Evolutionary conservation across 2,329 filamentous ascomycete genomes (phyloP), one percentile per base, ranked within the genome.

Genomic region (Pseudogymnoascus sp.): DNA sequence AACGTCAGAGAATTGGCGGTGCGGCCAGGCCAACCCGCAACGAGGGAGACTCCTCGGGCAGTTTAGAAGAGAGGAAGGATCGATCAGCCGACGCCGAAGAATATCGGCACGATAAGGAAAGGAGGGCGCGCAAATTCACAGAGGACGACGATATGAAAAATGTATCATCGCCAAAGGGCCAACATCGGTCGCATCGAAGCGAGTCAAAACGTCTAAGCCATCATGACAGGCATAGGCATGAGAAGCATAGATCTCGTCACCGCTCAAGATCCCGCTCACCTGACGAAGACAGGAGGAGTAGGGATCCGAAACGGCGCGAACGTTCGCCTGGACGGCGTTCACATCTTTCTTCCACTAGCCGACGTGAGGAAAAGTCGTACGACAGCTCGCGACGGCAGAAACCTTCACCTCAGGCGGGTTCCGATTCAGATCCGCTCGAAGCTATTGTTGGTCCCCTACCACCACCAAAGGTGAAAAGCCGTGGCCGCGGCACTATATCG

Each of bases 391-490:
- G 50, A 10, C 29, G 50, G 50, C 50, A 29, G 10, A 56, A 33
- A 21, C 26, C 29, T 33, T 56, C 59, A 9, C 33, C 61, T 29
- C 53, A 60, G 23, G 23, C 46, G 37, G 70, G 73, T 4, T 75
- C 76, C n/a, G 79, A 80, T 40, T 92, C 89, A 0, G 90, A 96
- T 72, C 87, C 90, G 0, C 77, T 92, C 3, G 87, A 92, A 63
- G 85, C 88, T 3, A 77, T 93, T 19, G 87, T 96, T 35, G 93
- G 92, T 0, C 91, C 91, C 0, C 86, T 83, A 7, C 86, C 87
- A 29, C 81, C 80, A 19, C 76, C 75, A 3, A 68, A 72, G 78
- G 3, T 74, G 72, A 31, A 71, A 85, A 33, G 81, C 77, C 86
- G 90, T 29, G 91, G 91, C 9, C 85, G 91, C 40, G 91, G 91